Evolutionary conservation across 805 yeast genomes (phyloP), one percentile per base, ranked within the genome.

Genomic region (Yarrowia sp.): DNA sequence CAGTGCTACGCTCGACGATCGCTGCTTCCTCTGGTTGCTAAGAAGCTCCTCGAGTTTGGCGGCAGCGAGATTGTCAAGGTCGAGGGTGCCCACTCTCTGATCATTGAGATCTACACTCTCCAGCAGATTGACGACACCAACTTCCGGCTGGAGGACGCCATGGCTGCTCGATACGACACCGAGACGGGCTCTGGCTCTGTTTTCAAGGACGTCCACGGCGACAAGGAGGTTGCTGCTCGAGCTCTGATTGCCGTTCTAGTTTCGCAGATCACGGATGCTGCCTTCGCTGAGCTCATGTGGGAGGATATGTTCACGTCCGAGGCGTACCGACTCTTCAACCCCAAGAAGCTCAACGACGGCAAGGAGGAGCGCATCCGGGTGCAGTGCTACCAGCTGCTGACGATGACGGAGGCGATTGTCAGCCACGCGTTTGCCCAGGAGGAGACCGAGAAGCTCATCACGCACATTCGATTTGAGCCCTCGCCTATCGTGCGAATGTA

Each of bases 401-500:
- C 83, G 1, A 65, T 83, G 47, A 55, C 61, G 3, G 61, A 38
- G 7, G 47, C 0, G 19, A 29, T 31, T 10, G 65, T 80, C 12
- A 4, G 6, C 16, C 31, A 21, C n/a, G 58, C 33, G 22, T 32
- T 51, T 32, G n/a, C 32, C 10, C 42, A 33, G 18, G 10, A 10
- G 22, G 29, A 24, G 16, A 35, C 42, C 2, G 32, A 51, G 13
- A 33, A 24, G 31, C 58, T 51, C 22, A 56, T 78, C 5, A 70
- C 72, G 0, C 69, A 75, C 8, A 74, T 89, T 12, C 75, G 79
- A 41, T 72, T 75, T 1, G 98, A 93, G 65, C 83, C 89, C 13
- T 87, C 94, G 65, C 97, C 97, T 0, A 74, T 84, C 47, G 88
- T 84, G 5, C 80, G 97, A 62, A 74, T 81, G 2, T 89, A 87